phyloP scores from a whole-genome alignment of 805 yeast species.

The Candida tammaniensis region DNA sequence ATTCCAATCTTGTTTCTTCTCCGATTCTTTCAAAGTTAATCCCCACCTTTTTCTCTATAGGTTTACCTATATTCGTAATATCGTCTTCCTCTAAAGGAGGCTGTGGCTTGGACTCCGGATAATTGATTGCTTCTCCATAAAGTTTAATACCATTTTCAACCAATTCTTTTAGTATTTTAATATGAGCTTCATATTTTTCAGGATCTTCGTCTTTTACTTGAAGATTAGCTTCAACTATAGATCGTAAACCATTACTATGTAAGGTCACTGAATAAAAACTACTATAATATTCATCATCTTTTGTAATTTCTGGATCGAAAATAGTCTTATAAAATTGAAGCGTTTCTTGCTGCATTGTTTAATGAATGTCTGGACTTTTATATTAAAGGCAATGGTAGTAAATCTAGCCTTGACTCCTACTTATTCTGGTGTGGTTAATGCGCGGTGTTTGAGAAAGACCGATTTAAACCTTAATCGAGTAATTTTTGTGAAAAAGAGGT shows the following conservation, averaged over 20 bases:
- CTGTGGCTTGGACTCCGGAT: conserved; percentile 6
- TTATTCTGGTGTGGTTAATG: conserved; percentile 1
- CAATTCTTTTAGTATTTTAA: conserved; percentile 6
- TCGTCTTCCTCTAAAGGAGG: conserved; percentile 8
- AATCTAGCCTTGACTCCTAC: neutral
- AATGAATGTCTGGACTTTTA: no score
- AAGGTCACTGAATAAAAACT: conserved; percentile 23
- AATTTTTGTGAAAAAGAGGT: neutral
- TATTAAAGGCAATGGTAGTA: no score
- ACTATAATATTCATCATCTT: conserved; percentile 20
- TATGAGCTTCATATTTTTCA: conserved; percentile 3
- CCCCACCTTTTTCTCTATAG: neutral
- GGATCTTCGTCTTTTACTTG: neutral
- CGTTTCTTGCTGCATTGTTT: conserved; percentile 4
- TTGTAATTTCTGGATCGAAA: conserved; percentile 16
- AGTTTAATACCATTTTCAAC: conserved; percentile 19
- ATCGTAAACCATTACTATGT: conserved; percentile 21
- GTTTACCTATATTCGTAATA: conserved; percentile 10
- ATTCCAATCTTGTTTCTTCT: conserved; percentile 20
- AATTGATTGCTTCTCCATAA: conserved; percentile 20
- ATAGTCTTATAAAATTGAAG: conserved; percentile 20
- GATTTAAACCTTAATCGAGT: conserved; percentile 4
- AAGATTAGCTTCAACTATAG: conserved; percentile 21
- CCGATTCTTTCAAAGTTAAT: conserved; percentile 15
- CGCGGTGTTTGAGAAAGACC: conserved; percentile 4